Evolutionary conservation across 176 grass and related monocot species (phyloP), one percentile per base, ranked within the genome.

Genomic region (Neostapfia colusana): DNA sequence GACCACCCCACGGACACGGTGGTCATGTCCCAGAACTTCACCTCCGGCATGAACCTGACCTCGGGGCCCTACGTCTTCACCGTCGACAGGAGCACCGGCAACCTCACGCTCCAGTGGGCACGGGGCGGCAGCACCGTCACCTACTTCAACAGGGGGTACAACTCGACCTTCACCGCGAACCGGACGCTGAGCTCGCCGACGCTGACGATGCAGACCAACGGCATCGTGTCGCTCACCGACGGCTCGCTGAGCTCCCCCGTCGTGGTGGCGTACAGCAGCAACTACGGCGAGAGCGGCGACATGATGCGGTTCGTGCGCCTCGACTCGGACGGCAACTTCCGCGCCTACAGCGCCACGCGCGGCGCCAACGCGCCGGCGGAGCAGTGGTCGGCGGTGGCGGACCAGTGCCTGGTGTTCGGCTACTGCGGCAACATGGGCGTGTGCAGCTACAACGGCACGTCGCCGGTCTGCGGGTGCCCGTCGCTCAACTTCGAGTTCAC

Each of bases 321-420:
- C 14, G 95, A 99, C 79, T 1, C 40, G 1, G 95, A 99, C 72
- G 95, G 95, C 36, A 99, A 99, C 84, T 92, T 99, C 67, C 85
- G 95, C 58, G 87, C 89, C 38, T 99, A 99, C 83, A 92, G 87
- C 54, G 85, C 73, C 5, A 3, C 10, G 11, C 51, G 76, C 1
- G 95, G 95, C 75, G 82, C 78, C 63, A 55, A 73, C 84, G 2
- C 20, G 35, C 6, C 72, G 17, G 11, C 18, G 10, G 85, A 81
- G 34, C 80, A 89, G 70, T 99, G 95, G 95, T 99, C 91, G 0
- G 95, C 95, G 3, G 89, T 99, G 46, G 83, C 87, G 12, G 89
- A 99, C 89, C 95, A 99, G 73, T 99, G 95, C 76, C 54, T 90
- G 71, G 91, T 99, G n/a, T 99, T 99, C 79, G 95, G 91, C 38